These are phyloP conservation scores for Pichia californica DNA, from an alignment of 805 yeast genomes.

Conservation along the genomic window DNA sequence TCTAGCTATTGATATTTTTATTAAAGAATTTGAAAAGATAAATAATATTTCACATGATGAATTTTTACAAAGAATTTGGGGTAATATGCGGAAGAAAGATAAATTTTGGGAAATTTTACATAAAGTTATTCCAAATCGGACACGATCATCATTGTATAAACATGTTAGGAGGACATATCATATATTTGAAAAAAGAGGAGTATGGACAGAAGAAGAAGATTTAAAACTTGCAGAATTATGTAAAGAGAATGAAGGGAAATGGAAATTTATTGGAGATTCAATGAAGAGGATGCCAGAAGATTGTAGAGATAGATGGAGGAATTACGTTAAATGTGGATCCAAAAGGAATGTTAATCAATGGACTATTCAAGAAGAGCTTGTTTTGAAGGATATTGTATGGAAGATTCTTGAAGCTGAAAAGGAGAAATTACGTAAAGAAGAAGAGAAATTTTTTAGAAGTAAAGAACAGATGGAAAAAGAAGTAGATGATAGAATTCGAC, in stretches of 20 bases:
- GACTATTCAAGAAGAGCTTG: slow-evolving; percentile 73
- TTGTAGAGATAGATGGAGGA: slow-evolving; percentile 94
- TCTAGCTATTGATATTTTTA: slow-evolving; percentile 64
- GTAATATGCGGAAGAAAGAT: slow-evolving; percentile 77
- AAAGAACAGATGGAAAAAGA: slow-evolving; percentile 7
- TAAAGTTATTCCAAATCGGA: slow-evolving; percentile 73
- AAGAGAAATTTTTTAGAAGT: not conserved
- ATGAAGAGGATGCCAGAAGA: slow-evolving; percentile 97
- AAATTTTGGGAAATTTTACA: slow-evolving; percentile 84
- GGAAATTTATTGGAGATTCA: slow-evolving; percentile 77
- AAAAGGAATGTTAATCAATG: slow-evolving; percentile 74
- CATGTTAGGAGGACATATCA: slow-evolving; percentile 90
- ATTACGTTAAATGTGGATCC: slow-evolving; percentile 86
- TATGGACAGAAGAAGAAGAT: slow-evolving; percentile 86
- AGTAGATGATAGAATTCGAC: not conserved
- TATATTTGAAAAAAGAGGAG: slow-evolving; percentile 80
- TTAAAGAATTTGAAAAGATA: slow-evolving; percentile 59
- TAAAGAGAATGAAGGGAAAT: slow-evolving; percentile 66
- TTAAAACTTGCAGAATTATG: slow-evolving; percentile 56
- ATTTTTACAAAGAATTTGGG: slow-evolving; percentile 82
- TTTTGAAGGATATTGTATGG: slow-evolving; percentile 48
- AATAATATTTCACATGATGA: slow-evolving; percentile 58
- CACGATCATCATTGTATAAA: slow-evolving; percentile 85
- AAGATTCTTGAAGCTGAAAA: slow-evolving; percentile 38
- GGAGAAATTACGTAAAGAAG: slow-evolving; percentile 13